Percentiles rank a stretch among this genome's conserved stretches.
Conservation (phyloP, 2,329 filamentous ascomycete genomes). For the Eutypella sp. region DNA sequence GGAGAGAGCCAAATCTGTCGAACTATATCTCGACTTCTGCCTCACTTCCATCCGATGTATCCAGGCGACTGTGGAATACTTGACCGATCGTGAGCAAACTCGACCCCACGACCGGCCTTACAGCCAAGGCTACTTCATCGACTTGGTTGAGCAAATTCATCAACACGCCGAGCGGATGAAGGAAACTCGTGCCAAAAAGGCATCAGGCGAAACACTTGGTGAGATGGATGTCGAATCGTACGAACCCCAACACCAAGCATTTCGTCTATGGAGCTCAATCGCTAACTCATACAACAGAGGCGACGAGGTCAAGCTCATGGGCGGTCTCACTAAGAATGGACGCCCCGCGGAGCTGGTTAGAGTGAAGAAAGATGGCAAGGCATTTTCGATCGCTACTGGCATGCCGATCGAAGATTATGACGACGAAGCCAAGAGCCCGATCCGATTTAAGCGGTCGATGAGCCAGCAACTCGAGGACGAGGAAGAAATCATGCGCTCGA, state of each 20-base stretch:
- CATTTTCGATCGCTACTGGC: conserved; percentile 71
- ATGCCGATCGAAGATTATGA: conserved; percentile 53
- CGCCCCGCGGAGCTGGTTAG: conserved; percentile 80
- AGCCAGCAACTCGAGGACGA: conserved; percentile 71
- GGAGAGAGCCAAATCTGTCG: conserved; percentile 70
- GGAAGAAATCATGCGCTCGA: conserved; percentile 80
- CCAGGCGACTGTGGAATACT: conserved; percentile 79
- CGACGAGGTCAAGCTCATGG: conserved; percentile 74
- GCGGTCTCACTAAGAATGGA: conserved; percentile 76
- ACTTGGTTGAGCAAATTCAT: conserved; percentile 89
- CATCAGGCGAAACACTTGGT: conserved; percentile 42
- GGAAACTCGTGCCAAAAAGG: conserved; percentile 63
- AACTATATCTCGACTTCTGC: conserved; percentile 79
- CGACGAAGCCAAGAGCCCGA: conserved; percentile 39
- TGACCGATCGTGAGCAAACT: conserved; percentile 81
- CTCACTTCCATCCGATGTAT: conserved; percentile 85
- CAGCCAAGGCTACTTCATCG: conserved; percentile 94
- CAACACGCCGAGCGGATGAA: conserved; percentile 83
- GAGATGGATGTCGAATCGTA: conserved; percentile 57
- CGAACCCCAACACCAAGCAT: conserved; percentile 29
- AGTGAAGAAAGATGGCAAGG: conserved; percentile 72
- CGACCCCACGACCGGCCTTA: conserved; percentile 83
- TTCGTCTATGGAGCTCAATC: conserved; percentile 1
- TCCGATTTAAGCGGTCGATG: conserved; percentile 60
- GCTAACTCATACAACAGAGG: conserved; percentile 30